phyloP scores from a whole-genome alignment of 2,329 filamentous ascomycete genomes.

The Ophiocordyceps camponoti-saundersi region DNA sequence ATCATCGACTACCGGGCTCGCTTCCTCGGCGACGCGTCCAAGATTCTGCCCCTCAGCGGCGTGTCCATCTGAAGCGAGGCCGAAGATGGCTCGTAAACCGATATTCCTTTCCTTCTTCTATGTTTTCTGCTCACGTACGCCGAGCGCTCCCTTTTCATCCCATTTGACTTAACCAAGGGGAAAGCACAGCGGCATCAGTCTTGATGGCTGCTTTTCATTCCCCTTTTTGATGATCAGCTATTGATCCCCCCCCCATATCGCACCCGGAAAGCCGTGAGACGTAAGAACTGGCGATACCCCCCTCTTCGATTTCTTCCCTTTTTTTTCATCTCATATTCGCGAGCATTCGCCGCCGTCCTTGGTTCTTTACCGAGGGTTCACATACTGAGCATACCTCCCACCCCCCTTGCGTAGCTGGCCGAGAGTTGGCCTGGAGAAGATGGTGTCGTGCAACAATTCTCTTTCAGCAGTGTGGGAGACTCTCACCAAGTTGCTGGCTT shows the following conservation, averaged over 20 bases:
- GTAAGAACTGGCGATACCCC: neutral
- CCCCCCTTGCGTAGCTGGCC: neutral
- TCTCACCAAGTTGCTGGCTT: neutral
- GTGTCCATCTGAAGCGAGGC: slow-evolving; percentile 10
- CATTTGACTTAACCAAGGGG: neutral
- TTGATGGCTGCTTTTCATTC: neutral
- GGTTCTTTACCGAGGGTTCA: neutral
- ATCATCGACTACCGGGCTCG: slow-evolving; percentile 50
- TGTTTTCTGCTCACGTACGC: neutral
- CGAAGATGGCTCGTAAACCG: neutral
- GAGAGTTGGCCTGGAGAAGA: neutral
- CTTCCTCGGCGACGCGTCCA: slow-evolving; percentile 47
- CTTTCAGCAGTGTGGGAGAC: neutral
- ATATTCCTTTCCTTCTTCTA: neutral
- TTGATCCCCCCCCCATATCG: neutral
- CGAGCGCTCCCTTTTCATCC: neutral
- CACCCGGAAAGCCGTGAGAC: neutral
- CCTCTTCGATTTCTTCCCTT: neutral
- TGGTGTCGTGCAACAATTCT: neutral
- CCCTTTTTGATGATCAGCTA: too few relatives aligned
- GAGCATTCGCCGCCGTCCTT: neutral
- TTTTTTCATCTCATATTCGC: neutral
- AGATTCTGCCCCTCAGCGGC: slow-evolving; percentile 40
- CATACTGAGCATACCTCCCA: neutral
- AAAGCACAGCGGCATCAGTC: neutral